Evolutionary conservation across 1,139 yeast genomes (phyloP).

Genomic region (Hyphopichia pseudoburtonii): DNA sequence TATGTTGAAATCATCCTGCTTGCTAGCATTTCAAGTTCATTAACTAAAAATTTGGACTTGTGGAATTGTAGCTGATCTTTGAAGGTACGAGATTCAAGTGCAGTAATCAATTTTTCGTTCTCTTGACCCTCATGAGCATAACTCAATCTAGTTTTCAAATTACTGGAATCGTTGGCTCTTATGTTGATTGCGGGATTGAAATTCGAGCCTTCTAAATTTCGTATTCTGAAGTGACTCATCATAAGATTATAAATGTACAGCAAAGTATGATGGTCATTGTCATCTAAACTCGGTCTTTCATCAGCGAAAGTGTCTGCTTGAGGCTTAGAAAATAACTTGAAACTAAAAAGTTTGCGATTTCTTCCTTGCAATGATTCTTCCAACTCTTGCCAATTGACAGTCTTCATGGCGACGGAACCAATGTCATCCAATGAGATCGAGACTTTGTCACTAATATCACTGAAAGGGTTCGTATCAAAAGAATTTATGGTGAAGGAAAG

Average conservation of each 20-base stretch:
- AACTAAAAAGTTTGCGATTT: conserved; percentile 16
- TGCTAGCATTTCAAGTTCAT: conserved; percentile 27
- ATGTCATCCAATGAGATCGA: conserved; percentile 15
- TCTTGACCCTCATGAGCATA: conserved; percentile 6
- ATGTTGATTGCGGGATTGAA: conserved; percentile 7
- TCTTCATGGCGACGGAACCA: conserved; percentile 20
- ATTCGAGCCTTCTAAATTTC: conserved; percentile 36
- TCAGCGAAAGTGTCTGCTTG: conserved; percentile 5
- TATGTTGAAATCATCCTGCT: conserved; percentile 26
- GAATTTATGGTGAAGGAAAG: conserved; percentile 34
- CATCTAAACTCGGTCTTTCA: conserved; percentile 10
- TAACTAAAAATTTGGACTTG: conserved; percentile 21
- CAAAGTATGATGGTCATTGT: conserved; percentile 34
- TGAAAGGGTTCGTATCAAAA: conserved; percentile 35
- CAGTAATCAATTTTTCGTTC: conserved; percentile 11
- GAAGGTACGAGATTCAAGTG: conserved; percentile 2
- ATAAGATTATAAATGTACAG: conserved; percentile 32
- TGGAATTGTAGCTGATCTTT: conserved; percentile 2
- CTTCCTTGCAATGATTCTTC: conserved; percentile 31
- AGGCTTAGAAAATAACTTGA: conserved; percentile 23
- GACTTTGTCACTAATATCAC: conserved; percentile 19
- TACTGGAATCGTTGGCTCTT: conserved; percentile 6
- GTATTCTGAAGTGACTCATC: conserved; percentile 29
- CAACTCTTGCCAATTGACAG: conserved; percentile 17
- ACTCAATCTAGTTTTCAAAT: conserved; percentile 8